Evolutionary conservation across 2,329 filamentous ascomycete genomes (phyloP), one percentile per base, ranked within the genome.

Genomic region (Sclerotinia subarctica): DNA sequence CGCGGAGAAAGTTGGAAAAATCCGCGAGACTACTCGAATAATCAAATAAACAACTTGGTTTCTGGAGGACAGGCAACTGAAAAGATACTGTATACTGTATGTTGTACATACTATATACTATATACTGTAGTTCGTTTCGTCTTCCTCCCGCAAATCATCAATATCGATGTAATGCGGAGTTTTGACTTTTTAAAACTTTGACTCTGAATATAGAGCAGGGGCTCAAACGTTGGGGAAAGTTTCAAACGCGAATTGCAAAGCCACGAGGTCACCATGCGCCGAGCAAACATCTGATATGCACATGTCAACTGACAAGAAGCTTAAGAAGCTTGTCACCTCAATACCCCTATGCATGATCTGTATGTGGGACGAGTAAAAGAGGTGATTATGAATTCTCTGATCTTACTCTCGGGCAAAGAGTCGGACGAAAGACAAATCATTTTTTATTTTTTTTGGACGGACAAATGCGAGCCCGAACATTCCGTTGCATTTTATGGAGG

Each of bases 251-350:
- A 38, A 17, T 42, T 26, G 26, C n/a, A 38, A 51, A 24, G 58
- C 58, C 58, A 62, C 46, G 29, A 38, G 58, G 35, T 62, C 21
- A 21, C 46, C 59, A 51, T 51, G 46, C 29, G 29, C 59, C 29
- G 11, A 26, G 59, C 3, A 26, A 59, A 13, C 29, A 62, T 62
- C 29, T 51, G 58, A 62, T 51, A 35, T 49, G 29, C 21, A 62
- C 58, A 29, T 62, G 58, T n/a, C 57, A 52, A 26, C 3, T 26
- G 11, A 26, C 15, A 6, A 24, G 38, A 38, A 38, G 24, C 49
- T 26, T 52, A 24, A 15, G 49, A 52, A 52, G 11, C 24, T 6
- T 52, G 5, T 29, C 5, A 52, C 8, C 47, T 29, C 1, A 26
- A 10, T 26, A 5, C 26, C 46, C 46, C 24, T 42, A 13, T 42